Conservation (phyloP, 2,329 filamentous ascomycete genomes). For the Colletotrichum graminicola region DNA sequence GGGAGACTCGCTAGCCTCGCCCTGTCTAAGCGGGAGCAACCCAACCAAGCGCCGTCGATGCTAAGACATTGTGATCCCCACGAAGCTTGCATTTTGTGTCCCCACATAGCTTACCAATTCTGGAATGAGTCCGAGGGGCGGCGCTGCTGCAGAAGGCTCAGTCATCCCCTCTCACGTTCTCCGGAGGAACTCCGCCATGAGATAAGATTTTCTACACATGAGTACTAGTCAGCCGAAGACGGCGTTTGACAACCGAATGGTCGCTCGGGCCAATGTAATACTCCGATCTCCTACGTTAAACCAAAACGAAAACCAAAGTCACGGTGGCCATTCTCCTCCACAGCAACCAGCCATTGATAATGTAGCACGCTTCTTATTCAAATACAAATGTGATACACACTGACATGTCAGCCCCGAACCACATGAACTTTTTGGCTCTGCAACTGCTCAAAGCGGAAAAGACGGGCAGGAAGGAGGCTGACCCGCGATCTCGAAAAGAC, state of each 20-base stretch:
- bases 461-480: background rate
- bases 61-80: constrained; percentile 7
- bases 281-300: background rate
- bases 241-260: background rate
- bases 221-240: background rate
- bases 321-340: background rate
- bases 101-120: constrained; percentile 1
- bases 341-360: background rate
- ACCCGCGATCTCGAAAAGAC: background rate
- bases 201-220: background rate
- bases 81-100: background rate
- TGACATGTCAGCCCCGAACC: background rate
- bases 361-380: background rate
- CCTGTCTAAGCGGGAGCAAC: constrained; percentile 9
- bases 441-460: too few relatives aligned
- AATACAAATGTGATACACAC: background rate
- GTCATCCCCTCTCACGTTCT: background rate
- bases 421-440: too few relatives aligned
- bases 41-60: constrained; percentile 12
- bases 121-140: background rate
- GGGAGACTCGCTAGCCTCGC: background rate
- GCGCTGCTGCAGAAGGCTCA: constrained; percentile 8
- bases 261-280: background rate
- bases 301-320: background rate
- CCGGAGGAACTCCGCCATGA: constrained; percentile 3